Base-by-base conservation (phyloP, 2,329 filamentous ascomycete species). In the Xylariaceae sp. region DNA sequence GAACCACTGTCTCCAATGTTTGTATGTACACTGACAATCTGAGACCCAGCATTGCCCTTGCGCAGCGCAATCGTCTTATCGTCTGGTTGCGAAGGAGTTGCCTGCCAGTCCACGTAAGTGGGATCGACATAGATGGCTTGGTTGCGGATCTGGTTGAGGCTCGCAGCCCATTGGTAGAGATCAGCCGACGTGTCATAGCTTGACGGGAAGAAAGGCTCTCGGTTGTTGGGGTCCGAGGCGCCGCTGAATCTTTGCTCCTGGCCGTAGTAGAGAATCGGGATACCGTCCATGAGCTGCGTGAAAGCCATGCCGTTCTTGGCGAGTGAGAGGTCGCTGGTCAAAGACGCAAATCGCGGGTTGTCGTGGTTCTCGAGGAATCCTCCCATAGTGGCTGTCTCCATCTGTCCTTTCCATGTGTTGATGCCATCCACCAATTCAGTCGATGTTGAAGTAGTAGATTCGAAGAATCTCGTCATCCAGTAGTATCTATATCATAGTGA, bases 181-280 rank as follows among this genome's bases (percentile, higher is more conserved):
- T 47, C 45, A 32, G 32, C 48, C 31, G 39, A 32, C 22, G 71
- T 78, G 30, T 66, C 58, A 58, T 75, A 80, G 1, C 67, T 66
- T 0, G 74, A 74, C 1, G 71, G 57, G 76, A 76, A 80, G 32
- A 75, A 61, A 1, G 75, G 71, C 56, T 79, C 76, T 14, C 76
- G 73, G 59, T 78, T 77, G 43, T 63, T 41, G 0, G 75, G 75
- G 19, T 71, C 71, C 5, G 38, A 60, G 3, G 49, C 58, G 18
- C 76, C 76, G 14, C 67, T 58, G 60, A 73, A 77, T 57, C 76
- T 73, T 51, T 82, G 79, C 60, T 82, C 80, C 59, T 82, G 78
- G 10, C 80, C 80, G 51, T 80, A 70, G 61, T 82, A 83, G 38
- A 81, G 68, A 62, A 82, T 78, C 0, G 80, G 79, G 39, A 82